Conservation (phyloP, 805 yeast genomes). For the Ogataea ramenticola region DNA sequence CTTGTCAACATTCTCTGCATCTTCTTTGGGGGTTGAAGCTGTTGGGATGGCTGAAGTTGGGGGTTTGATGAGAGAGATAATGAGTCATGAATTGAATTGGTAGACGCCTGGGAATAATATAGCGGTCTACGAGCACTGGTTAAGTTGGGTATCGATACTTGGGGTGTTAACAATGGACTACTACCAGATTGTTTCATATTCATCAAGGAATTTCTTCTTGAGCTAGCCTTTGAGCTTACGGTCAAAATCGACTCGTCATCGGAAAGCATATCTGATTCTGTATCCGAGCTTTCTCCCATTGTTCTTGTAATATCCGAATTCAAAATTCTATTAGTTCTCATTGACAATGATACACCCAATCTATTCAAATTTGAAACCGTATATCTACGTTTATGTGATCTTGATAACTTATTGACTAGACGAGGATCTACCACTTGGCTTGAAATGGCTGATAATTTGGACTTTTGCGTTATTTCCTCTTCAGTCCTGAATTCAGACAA, state of each 20-base stretch:
- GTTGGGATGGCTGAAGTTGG: neutral
- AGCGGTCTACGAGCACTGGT: slow-evolving; percentile 16
- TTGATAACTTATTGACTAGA: slow-evolving; percentile 22
- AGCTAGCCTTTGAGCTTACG: slow-evolving; percentile 4
- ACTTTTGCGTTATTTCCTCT: slow-evolving; percentile 16
- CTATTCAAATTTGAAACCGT: slow-evolving; percentile 63
- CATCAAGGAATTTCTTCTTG: neutral
- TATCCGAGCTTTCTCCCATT: slow-evolving; percentile 19
- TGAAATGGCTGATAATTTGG: slow-evolving; percentile 1
- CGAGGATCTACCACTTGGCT: slow-evolving; percentile 13
- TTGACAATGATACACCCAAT: slow-evolving; percentile 71
- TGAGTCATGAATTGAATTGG: slow-evolving; percentile 9
- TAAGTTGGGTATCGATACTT: neutral
- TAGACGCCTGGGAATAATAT: slow-evolving; percentile 13
- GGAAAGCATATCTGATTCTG: slow-evolving; percentile 14
- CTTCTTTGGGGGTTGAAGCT: neutral
- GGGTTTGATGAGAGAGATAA: neutral
- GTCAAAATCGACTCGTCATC: slow-evolving; percentile 20
- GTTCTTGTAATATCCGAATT: slow-evolving; percentile 24
- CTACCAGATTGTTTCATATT: neutral
- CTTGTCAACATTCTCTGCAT: slow-evolving; percentile 26
- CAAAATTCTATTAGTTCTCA: slow-evolving; percentile 54
- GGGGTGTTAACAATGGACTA: neutral
- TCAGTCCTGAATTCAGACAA: slow-evolving; percentile 49
- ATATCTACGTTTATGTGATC: slow-evolving; percentile 31